Conservation (phyloP, 805 yeast species). For the Zygoascus ofunaensis region DNA sequence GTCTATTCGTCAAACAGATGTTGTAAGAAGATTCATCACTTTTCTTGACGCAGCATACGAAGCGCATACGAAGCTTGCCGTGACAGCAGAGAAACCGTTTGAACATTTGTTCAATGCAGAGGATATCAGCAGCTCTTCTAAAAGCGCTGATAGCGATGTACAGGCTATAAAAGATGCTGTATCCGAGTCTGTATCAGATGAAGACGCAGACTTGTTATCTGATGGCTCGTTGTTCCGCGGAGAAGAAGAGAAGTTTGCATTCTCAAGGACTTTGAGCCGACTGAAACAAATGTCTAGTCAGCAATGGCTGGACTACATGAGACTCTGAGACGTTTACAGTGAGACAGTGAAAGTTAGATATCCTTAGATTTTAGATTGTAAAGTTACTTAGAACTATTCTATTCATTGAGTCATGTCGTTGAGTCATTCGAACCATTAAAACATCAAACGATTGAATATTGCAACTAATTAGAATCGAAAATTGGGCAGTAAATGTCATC, state of each 20-base stretch:
- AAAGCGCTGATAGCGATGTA: conserved; percentile 23
- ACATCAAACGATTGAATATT: no score
- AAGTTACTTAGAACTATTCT: conserved; percentile 1
- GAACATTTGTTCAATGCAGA: conserved; percentile 72
- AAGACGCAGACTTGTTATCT: conserved; percentile 47
- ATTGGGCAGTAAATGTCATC: no score
- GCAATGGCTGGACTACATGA: conserved; percentile 49
- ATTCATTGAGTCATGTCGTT: no score
- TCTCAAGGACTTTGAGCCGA: conserved; percentile 88
- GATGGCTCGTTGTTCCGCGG: conserved; percentile 47
- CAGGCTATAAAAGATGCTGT: conserved; percentile 39
- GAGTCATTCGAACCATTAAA: no score
- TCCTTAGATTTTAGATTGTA: neutral
- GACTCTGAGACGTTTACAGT: no score
- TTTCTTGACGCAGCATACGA: conserved; percentile 95
- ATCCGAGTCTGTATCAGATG: conserved; percentile 51
- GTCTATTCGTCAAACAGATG: conserved; percentile 68
- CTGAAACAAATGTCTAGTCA: conserved; percentile 88
- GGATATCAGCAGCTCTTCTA: conserved; percentile 40
- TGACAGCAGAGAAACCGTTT: conserved; percentile 81
- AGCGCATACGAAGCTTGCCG: conserved; percentile 77
- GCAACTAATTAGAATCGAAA: no score
- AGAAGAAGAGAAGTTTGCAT: conserved; percentile 94
- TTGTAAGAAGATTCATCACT: conserved; percentile 84
- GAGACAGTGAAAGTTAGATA: neutral